phyloP scores from a whole-genome alignment of 352 stramenopile genomes.

The Peronosclerospora sorghi region DNA sequence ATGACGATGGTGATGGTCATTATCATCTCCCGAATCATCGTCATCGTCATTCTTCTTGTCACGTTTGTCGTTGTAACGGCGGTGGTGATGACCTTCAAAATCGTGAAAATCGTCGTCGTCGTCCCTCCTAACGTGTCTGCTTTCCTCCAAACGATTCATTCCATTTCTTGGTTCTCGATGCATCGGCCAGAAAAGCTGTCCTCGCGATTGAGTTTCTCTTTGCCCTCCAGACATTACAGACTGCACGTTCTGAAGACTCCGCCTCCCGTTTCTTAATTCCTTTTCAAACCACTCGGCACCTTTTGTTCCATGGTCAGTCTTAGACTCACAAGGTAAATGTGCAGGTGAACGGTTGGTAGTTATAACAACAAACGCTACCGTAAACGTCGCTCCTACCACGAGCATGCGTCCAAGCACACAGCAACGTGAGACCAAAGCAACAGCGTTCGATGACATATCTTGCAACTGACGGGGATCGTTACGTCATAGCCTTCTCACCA shows the following conservation, averaged over 20 bases:
- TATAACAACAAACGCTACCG: slow-evolving; percentile 1
- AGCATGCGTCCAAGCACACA: slow-evolving; percentile 7
- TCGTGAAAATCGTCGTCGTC: background rate
- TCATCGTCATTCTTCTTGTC: slow-evolving; percentile 2
- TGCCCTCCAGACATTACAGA: no score
- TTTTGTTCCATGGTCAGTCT: background rate
- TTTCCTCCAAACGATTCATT: no score
- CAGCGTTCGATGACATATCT: background rate
- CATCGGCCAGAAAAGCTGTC: no score
- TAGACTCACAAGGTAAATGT: background rate
- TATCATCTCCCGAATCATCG: background rate
- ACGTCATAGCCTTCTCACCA: slow-evolving; percentile 2
- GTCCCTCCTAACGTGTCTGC: no score
- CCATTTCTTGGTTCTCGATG: no score
- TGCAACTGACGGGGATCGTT: background rate
- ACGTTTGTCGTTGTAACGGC: background rate
- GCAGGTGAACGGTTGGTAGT: background rate
- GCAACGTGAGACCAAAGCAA: background rate
- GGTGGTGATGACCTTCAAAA: background rate
- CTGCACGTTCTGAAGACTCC: background rate
- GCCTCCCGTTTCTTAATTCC: background rate
- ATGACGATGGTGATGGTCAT: no score
- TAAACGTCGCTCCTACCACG: slow-evolving; percentile 2
- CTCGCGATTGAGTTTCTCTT: no score
- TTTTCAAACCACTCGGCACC: background rate